Base-by-base conservation (phyloP, 2,329 filamentous ascomycete species). In the Botryotinia globosa region DNA sequence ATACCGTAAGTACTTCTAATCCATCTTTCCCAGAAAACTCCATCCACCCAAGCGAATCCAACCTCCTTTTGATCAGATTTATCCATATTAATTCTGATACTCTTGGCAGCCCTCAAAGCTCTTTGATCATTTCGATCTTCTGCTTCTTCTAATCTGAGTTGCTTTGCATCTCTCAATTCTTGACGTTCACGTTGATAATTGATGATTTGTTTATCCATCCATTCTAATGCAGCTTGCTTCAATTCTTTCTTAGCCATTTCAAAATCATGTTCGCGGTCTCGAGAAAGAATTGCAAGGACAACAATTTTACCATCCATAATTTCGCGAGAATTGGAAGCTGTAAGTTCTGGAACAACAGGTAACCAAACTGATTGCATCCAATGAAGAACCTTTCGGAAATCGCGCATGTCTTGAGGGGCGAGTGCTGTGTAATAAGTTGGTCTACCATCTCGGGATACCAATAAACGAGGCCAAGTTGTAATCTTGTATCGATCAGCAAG, bases 351-450 rank as follows among this genome's bases (percentile, higher is more conserved):
- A 18, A 99, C 94, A 72, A 99, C 93, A 0, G 96, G 96, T 29
- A 98, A 86, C 96, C 97, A 99, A 25, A 97, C 94, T 3, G 91
- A 93, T 81, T 92, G 92, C 94, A 99, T 98, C 96, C 96, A 99
- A 72, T 87, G 87, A 29, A 97, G 85, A 18, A 99, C 88, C 77
- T 90, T 88, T 70, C 90, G 88, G 74, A 92, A 91, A 79, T 99
- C 93, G 73, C 96, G 91, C 93, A 98, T 98, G 78, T 97, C 94
- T 78, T 91, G 89, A 0, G 96, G 96, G 0, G 94, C 92, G 56
- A 98, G 87, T 12, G 92, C 93, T 42, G 90, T 92, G 82, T 97
- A 99, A 82, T 98, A 98, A 1, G 91, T 95, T 56, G 96, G 91
- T 61, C 94, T 91, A 16, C 94, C 94, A 80, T 98, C 94, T 73